Base-by-base conservation (phyloP, 164 flowering plant species). In the Vitis labrusca region DNA sequence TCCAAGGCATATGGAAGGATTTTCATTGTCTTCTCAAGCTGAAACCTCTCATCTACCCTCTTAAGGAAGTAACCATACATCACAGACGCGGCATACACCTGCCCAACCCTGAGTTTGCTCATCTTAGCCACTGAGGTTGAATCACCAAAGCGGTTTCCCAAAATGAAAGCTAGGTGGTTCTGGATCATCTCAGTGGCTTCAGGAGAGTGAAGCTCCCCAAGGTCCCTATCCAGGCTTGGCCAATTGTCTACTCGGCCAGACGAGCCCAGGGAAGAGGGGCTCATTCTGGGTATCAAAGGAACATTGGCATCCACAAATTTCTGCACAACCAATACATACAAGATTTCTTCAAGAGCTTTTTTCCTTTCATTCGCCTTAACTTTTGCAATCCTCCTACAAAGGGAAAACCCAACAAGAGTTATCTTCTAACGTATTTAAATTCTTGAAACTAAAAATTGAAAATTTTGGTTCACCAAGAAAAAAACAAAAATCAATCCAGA, bases 41-140 rank as follows among this genome's bases (percentile, higher is more conserved):
- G 99, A 81, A 95, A 93, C 76, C 98, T 81, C 80, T 93, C 92
- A 70, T 93, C 99, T 48, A 95, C 89, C 49, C 97, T 83, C 77
- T 85, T 95, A 16, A 95, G 90, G 73, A 95, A 95, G 78, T 95
- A 95, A 2, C 99, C 99, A 77, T 90, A 95, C 97, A 95, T 93
- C 12, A 95, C 85, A 1, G 98, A 95, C 3, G 99, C 99, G 51
- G 98, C 98, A 81, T 93, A 95, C 6, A 93, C 98, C 79, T 95
- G 98, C 53, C 99, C 99, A 51, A 90, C 89, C 78, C 91, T 83
- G n/a, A 91, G 85, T 73, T 93, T 93, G 85, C 93, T 91, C 64
- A 91, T 90, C 75, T 90, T 85, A 5, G 92, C 92, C 10, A 90
- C 83, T 8, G 93, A 66, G 17, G 74, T 77, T 1, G 87, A 73